Evolutionary conservation across 805 yeast species (phyloP), one percentile per base, ranked within the genome.

Genomic region (Monosporozyma servazzii): DNA sequence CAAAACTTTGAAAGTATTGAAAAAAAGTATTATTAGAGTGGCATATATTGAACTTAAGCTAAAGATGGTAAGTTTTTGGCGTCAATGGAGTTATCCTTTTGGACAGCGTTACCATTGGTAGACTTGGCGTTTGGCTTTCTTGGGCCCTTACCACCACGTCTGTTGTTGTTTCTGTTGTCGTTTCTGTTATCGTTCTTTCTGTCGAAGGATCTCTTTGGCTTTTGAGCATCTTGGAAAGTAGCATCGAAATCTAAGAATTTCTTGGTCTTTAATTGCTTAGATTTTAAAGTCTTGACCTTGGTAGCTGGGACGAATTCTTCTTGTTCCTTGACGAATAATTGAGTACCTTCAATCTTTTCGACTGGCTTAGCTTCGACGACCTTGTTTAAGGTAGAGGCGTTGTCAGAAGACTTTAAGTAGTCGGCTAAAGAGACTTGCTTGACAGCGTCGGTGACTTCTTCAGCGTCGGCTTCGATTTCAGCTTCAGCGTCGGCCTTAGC

Each of bases 251-350:
- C 91, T 67, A 89, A 76, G 68, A 76, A 73, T 66, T 74, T 78
- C 84, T 88, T 88, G 72, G 85, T 85, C 82, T 90, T 90, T 71
- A 75, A 78, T 58, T 82, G 77, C 80, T 88, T 89, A 67, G 76
- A 66, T 74, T 80, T 84, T 65, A 73, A 63, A 71, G 78, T 78
- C 83, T 88, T 88, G 68, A 75, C 69, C 68, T 75, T 74, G 64
- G 88, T 71, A 52, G 87, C 75, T 53, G 76, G 75, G 57, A 79
- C 72, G 69, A 75, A 81, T 48, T 71, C 75, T 70, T 79, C 87
- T 66, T 74, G 75, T 66, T 77, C 80, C 76, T 82, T 85, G 67
- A 76, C 80, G 62, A 86, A 71, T 65, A 78, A 73, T 71, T 81
- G 84, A 53, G 78, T 80, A 62, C 73, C 75, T 53, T 65, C 66